Evolutionary conservation across 768 basidiomycete genomes (phyloP).

Genomic region (Mycena metata): DNA sequence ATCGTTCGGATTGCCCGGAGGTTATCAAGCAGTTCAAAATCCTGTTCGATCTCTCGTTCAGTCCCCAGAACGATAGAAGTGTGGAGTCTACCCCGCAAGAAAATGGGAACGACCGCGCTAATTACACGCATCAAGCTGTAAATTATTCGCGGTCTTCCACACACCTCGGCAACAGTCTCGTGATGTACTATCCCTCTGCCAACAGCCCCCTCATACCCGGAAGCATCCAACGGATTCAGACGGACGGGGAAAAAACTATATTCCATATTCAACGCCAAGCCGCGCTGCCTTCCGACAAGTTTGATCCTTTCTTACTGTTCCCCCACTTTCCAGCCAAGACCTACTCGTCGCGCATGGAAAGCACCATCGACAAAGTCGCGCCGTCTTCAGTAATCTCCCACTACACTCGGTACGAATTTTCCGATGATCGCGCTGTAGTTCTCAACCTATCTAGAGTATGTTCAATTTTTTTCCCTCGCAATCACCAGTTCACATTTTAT

Average conservation of each 20-base stretch:
- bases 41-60: constrained; percentile 30
- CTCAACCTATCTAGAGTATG: constrained; percentile 32
- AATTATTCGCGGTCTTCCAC: constrained; percentile 32
- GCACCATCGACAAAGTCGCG: constrained; percentile 17
- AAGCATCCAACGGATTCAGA: constrained; percentile 27
- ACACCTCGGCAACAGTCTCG: constrained; percentile 35
- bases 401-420: constrained; percentile 33
- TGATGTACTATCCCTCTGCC: constrained; percentile 33
- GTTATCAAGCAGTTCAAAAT: constrained; percentile 35
- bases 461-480: neutral
- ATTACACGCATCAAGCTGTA: constrained; percentile 22
- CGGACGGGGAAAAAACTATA: constrained; percentile 16
- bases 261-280: constrained; percentile 30
- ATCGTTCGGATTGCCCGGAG: constrained; percentile 29
- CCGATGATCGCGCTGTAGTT: constrained; percentile 28
- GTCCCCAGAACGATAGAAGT: constrained; percentile 17
- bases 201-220: constrained; percentile 26
- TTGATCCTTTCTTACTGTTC: constrained; percentile 33
- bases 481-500: no score
- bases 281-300: constrained; percentile 13
- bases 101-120: constrained; percentile 26
- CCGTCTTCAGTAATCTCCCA: constrained; percentile 26
- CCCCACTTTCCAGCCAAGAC: constrained; percentile 35
- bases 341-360: constrained; percentile 33
- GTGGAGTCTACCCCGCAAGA: constrained; percentile 25